Evolutionary conservation across 805 yeast species (phyloP), one percentile per base, ranked within the genome.

Genomic region (Kuraishia molischiana): DNA sequence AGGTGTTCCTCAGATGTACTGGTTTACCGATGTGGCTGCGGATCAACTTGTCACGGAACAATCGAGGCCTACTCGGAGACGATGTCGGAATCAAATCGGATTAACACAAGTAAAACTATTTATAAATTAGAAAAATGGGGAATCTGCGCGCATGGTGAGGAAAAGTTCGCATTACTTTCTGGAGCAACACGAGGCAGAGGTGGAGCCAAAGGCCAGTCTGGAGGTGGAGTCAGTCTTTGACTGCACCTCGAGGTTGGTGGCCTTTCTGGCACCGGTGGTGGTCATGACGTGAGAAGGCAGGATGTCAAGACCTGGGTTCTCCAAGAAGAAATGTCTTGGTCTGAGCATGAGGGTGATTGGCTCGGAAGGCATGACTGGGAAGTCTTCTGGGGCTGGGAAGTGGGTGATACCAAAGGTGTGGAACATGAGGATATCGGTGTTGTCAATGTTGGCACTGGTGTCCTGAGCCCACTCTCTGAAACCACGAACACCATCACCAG

Each of bases 341-440:
- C 89, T 74, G 55, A 83, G 65, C 63, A 79, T 64, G 48, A 83
- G 65, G 42, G 80, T 74, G 51, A 83, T 78, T 51, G 85, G 82
- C 62, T 83, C 94, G 36, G 86, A 81, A 35, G 92, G 92, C 92
- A 83, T 83, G 45, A 83, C 73, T 40, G 92, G 92, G 79, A 82
- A 83, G 59, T 83, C 94, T 64, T 83, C 92, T 42, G 92, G 90
- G 11, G 89, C 79, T 42, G 94, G 94, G 74, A 82, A 79, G 57
- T 83, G 94, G 24, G 90, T 77, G 47, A 83, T 74, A 51, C 92
- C 92, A 52, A 84, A 83, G 21, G 90, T 83, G 60, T 83, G 89
- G 77, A 77, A 84, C 50, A 79, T 62, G 38, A 83, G 70, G 43
- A 83, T 70, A 55, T 84, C 92, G 29, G 85, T 77, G 63, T 78